Conservation (phyloP, 345 rosid species). For the Syzygium aromaticum region DNA sequence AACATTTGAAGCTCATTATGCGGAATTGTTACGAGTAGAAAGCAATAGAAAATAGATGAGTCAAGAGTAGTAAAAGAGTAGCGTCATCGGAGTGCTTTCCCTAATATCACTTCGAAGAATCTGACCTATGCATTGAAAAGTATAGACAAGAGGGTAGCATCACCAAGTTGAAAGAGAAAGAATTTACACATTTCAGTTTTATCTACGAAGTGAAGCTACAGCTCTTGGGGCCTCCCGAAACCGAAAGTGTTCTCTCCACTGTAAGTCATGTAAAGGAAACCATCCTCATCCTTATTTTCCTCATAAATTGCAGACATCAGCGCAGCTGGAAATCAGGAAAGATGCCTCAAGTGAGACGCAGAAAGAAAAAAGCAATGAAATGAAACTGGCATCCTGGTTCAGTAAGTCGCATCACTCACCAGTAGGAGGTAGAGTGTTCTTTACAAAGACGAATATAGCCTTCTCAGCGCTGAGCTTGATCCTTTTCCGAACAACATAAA, state of each 20-base stretch:
- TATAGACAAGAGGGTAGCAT: neutral
- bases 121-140: neutral
- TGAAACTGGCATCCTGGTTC: neutral
- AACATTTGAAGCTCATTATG: neutral
- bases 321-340: slow-evolving; percentile 26
- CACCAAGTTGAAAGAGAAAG: neutral
- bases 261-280: slow-evolving; percentile 70
- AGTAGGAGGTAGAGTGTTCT: slow-evolving; percentile 56
- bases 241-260: slow-evolving; percentile 81
- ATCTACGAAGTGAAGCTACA: neutral
- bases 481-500: slow-evolving; percentile 74
- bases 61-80: neutral
- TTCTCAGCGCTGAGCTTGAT: slow-evolving; percentile 68
- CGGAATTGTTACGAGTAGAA: neutral
- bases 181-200: slow-evolving; percentile 22
- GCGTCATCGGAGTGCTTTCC: neutral
- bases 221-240: neutral
- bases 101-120: neutral
- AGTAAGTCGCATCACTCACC: slow-evolving; percentile 15
- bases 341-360: neutral
- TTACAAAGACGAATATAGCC: slow-evolving; percentile 66
- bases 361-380: neutral
- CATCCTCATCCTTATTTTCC: slow-evolving; percentile 66
- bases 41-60: neutral
- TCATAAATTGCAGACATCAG: slow-evolving; percentile 57